Evolutionary conservation across 2,329 filamentous ascomycete genomes (phyloP).

Genomic region (Cytospora mali): DNA sequence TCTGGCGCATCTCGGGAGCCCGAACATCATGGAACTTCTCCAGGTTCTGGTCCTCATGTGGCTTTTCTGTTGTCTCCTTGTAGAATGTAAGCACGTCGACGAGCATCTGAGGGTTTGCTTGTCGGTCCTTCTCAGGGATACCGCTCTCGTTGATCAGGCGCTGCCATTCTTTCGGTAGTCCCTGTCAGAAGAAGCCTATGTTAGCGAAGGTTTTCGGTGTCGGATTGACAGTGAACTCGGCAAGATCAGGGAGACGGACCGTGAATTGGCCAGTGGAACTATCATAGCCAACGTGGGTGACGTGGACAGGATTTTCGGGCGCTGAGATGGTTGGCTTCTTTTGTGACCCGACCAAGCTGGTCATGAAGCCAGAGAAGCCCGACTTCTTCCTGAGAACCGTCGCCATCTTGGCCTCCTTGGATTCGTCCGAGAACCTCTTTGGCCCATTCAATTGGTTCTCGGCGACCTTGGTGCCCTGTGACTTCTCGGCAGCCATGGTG

Average conservation of each 20-base stretch:
- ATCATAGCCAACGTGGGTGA: conserved; percentile 97
- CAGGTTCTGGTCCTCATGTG: conserved; percentile 83
- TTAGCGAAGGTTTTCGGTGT: conserved; percentile 29
- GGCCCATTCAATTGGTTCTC: conserved; percentile 55
- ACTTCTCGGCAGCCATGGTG: conserved; percentile 53
- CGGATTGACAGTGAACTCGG: conserved; percentile 27
- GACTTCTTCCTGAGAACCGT: conserved; percentile 77
- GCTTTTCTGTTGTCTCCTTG: conserved; percentile 85
- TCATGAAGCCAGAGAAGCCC: conserved; percentile 86
- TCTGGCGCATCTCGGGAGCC: conserved; percentile 54
- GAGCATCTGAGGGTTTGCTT: conserved; percentile 93
- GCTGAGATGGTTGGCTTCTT: conserved; percentile 95
- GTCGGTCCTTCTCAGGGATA: conserved; percentile 93
- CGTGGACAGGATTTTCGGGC: conserved; percentile 95
- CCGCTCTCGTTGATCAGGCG: conserved; percentile 92
- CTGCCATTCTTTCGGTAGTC: conserved; percentile 97
- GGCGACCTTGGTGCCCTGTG: conserved; percentile 41
- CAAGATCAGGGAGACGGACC: conserved; percentile 54
- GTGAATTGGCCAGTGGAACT: conserved; percentile 96
- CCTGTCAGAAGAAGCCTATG: conserved; percentile 52
- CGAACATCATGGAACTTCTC: conserved; percentile 95
- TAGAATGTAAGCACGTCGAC: conserved; percentile 96
- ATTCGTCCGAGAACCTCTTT: conserved; percentile 81
- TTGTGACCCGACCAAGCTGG: conserved; percentile 78
- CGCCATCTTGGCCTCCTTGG: conserved; percentile 61